Base-by-base conservation (phyloP, 441 rosid genomes). In the Hypseocharis bilobata region DNA sequence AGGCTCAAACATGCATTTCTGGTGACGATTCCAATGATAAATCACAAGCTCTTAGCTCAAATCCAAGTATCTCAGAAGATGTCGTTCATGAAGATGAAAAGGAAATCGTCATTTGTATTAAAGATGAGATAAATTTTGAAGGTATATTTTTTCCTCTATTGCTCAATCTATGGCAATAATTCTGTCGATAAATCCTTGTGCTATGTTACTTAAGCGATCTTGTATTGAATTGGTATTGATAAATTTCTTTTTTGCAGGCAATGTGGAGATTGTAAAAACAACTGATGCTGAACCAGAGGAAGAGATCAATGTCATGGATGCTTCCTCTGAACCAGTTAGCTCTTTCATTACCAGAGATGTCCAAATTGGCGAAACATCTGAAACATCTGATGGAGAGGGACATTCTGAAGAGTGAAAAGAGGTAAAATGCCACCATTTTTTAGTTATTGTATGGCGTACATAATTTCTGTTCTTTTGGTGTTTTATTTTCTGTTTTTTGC, bases 131-230 rank as follows among this genome's bases (percentile, higher is more conserved):
- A 60, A 63, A 64, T 64, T 59, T 61, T 0, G 42, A 67, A 82
- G 97, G 97, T 91, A 79, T 70, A 47, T 1, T 27, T 23, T 27
- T 64, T 58, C 40, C 22, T 32, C 40, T 11, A n/a, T 55, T 54
- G 60, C 73, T 62, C 28, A 52, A 34, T 74, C 68, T 52, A 65
- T 64, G 51, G 49, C 42, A 34, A 57, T 56, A 61, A 29, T 60
- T 52, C 49, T 30, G 27, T 63, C 49, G 69, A 54, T 68, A 30
- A 62, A 28, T 52, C 58, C 20, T 54, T 38, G 10, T 61, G n/a
- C 56, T 16, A 56, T 22, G 57, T 27, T 65, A n/a, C 16, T 62
- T 13, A 67, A 26, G 27, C 56, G 55, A 49, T 66, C 42, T 68
- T 16, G 26, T 55, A 17, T n/a, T 62, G 0, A 11, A 13, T 49